A percentile compares a stretch with the other conserved stretches of the same genome.
Conservation (phyloP, 345 rosid genomes). For the Lumnitzera racemosa region DNA sequence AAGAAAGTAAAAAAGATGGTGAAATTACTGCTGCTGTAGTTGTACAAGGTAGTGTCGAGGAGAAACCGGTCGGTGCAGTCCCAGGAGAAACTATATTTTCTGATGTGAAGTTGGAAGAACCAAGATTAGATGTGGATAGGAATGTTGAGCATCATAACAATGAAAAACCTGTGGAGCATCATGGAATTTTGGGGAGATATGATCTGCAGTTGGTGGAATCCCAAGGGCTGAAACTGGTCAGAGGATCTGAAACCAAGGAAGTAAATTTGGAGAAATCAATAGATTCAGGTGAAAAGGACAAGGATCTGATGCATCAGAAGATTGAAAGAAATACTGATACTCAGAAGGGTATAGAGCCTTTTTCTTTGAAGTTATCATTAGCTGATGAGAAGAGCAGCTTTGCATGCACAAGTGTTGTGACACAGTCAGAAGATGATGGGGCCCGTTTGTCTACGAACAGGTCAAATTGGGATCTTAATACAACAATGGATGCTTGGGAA, state of each 20-base stretch:
- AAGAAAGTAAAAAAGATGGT: conserved; percentile 4
- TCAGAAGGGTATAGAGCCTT: conserved; percentile 19
- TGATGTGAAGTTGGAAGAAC: conserved; percentile 30
- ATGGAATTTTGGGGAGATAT: conserved; percentile 12
- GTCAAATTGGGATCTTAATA: conserved; percentile 83
- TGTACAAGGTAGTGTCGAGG: conserved; percentile 8
- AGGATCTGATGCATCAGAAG: conserved; percentile 14
- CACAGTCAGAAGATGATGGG: conserved; percentile 14
- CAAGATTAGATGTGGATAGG: conserved; percentile 7
- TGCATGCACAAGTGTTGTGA: conserved; percentile 14
- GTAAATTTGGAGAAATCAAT: conserved; percentile 26
- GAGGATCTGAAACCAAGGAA: conserved; percentile 14
- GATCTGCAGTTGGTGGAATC: conserved; percentile 23
- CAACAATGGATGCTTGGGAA: conserved; percentile 84
- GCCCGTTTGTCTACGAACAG: conserved; percentile 25
- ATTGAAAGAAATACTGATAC: conserved; percentile 16
- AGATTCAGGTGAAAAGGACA: conserved; percentile 16
- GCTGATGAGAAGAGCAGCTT: conserved; percentile 30
- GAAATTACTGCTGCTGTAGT: conserved; percentile 10
- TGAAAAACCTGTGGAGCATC: conserved; percentile 13
- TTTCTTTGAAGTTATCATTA: conserved; percentile 45
- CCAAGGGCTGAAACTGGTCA: conserved; percentile 13
- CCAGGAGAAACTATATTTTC: conserved; percentile 6
- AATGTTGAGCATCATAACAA: conserved; percentile 16
- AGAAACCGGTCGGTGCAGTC: conserved; percentile 6